Evolutionary conservation across 768 basidiomycete genomes (phyloP).

Genomic region (Mycena sanguinolenta): DNA sequence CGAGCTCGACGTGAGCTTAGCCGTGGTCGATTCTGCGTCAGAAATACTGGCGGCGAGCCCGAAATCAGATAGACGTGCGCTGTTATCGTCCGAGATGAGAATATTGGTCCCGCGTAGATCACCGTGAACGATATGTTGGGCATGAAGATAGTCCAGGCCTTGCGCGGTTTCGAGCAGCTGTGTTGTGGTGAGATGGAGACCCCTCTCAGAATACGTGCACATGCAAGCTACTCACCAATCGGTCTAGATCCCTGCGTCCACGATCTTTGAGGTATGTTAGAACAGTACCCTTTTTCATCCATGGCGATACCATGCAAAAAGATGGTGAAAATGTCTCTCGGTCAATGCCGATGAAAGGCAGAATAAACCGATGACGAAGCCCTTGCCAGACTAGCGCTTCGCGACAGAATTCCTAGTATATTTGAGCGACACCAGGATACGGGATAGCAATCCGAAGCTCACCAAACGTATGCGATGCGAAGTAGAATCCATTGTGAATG

Average conservation of each 20-base stretch:
- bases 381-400: slow-evolving; percentile 48
- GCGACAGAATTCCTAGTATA: slow-evolving; percentile 40
- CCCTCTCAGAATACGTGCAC: too few species aligned
- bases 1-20: slow-evolving; percentile 38
- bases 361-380: too few species aligned
- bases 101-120: slow-evolving; percentile 45
- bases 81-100: slow-evolving; percentile 44
- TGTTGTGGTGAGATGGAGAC: neutral
- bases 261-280: slow-evolving; percentile 36
- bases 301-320: slow-evolving; percentile 46
- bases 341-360: slow-evolving; percentile 48
- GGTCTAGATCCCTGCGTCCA: slow-evolving; percentile 36
- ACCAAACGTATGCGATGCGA: slow-evolving; percentile 2
- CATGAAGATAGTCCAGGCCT: slow-evolving; percentile 41
- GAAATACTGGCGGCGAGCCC: slow-evolving; percentile 45
- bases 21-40: slow-evolving; percentile 37
- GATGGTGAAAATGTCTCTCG: slow-evolving; percentile 37
- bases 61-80: slow-evolving; percentile 50
- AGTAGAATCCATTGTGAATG: neutral
- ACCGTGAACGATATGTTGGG: slow-evolving; percentile 36
- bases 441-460: neutral
- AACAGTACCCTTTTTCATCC: too few species aligned
- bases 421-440: too few species aligned
- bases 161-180: slow-evolving; percentile 38
- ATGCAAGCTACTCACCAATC: slow-evolving; percentile 22